These are phyloP conservation scores for Ballota nigra DNA, from an alignment of 257 asterid genomes.

Conservation along the genomic window DNA sequence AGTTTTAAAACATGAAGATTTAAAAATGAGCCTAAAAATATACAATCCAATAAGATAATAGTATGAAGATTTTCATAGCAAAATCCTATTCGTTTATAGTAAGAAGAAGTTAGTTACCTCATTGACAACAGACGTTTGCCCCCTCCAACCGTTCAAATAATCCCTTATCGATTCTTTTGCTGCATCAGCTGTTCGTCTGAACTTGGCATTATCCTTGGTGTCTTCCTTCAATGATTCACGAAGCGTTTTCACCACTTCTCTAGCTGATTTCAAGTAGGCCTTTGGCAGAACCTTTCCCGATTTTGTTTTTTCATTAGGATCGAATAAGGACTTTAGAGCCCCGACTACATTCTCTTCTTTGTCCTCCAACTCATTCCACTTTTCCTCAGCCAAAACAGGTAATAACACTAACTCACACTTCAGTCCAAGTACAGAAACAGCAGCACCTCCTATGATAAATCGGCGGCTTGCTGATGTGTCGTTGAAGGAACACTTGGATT, in stretches of 20 bases:
- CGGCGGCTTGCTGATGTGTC: conserved; percentile 46
- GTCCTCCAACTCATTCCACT: conserved; percentile 32
- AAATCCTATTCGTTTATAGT: too few species aligned
- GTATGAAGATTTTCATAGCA: neutral
- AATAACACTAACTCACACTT: conserved; percentile 24
- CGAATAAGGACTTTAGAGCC: conserved; percentile 64
- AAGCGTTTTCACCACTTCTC: conserved; percentile 83
- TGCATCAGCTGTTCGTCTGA: conserved; percentile 86
- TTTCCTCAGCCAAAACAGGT: conserved; percentile 60
- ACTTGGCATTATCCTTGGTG: conserved; percentile 64
- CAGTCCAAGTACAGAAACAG: conserved; percentile 36
- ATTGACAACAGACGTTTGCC: conserved; percentile 56
- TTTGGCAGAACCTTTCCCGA: conserved; percentile 82
- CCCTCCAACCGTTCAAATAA: conserved; percentile 73
- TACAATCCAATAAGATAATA: too few species aligned
- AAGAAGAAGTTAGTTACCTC: conserved; percentile 47
- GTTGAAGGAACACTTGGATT: conserved; percentile 28
- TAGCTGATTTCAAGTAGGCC: conserved; percentile 79
- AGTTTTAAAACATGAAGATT: too few species aligned
- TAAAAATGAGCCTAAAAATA: too few species aligned
- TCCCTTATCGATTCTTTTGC: conserved; percentile 86
- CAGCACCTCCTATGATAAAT: conserved; percentile 36
- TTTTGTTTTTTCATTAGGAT: conserved; percentile 89
- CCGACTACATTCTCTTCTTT: conserved; percentile 56
- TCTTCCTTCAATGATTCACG: conserved; percentile 76